These are phyloP conservation scores for Erythrophleum fordii DNA, from an alignment of 306 rosid species.

Conservation along the genomic window DNA sequence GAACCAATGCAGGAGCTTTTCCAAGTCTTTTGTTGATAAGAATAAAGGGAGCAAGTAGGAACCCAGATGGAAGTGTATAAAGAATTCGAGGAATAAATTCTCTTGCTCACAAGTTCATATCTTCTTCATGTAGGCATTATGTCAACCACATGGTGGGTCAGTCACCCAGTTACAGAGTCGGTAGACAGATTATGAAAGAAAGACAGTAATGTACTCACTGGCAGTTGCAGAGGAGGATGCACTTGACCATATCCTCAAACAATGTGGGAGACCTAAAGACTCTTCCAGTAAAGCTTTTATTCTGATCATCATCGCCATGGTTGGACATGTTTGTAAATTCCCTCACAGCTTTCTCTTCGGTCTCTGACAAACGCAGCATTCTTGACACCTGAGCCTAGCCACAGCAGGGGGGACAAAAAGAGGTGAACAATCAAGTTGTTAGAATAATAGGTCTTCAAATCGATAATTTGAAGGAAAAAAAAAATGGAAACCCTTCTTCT, in stretches of 20 bases:
- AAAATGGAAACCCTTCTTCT: no score
- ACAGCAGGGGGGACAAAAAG: background rate
- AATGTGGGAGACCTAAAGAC: conserved; percentile 60
- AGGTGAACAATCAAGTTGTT: background rate
- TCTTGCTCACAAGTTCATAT: background rate
- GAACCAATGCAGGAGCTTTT: background rate
- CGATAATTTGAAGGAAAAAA: no score
- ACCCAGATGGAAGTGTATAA: background rate
- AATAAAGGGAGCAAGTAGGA: background rate
- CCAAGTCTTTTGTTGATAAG: background rate
- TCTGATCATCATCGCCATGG: background rate
- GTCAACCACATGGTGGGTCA: conserved; percentile 9
- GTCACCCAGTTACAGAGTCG: background rate
- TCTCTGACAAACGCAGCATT: conserved; percentile 56
- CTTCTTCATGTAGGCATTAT: background rate
- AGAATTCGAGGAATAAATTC: background rate
- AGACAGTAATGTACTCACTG: conserved; percentile 38
- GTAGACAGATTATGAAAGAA: background rate
- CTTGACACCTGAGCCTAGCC: conserved; percentile 35
- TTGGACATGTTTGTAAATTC: conserved; percentile 30
- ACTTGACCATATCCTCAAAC: conserved; percentile 69
- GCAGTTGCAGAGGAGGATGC: conserved; percentile 62
- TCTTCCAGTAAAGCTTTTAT: conserved; percentile 41
- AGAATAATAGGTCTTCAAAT: no score
- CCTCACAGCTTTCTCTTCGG: conserved; percentile 34